phyloP scores from a whole-genome alignment of 1,284 basidiomycete genomes.

The Tilletiopsis washingtonensis region DNA sequence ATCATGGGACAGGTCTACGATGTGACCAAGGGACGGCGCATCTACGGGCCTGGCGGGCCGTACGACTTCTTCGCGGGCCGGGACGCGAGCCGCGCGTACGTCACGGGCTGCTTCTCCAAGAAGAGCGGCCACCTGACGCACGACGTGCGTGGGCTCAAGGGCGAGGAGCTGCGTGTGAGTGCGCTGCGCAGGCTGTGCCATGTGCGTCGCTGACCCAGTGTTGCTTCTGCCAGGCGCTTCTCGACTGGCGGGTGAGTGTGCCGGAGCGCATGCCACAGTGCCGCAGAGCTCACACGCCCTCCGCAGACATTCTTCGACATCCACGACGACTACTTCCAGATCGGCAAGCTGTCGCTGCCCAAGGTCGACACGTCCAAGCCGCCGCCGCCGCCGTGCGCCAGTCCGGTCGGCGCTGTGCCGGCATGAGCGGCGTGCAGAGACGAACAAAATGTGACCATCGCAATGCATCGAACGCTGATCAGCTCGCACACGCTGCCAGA shows the following conservation, averaged over 20 bases:
- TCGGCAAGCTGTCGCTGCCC: constrained; percentile 31
- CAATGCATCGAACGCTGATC: no score
- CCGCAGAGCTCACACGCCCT: neutral
- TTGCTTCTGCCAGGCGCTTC: constrained; percentile 15
- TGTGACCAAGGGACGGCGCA: constrained; percentile 63
- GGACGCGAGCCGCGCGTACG: constrained; percentile 42
- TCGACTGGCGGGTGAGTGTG: constrained; percentile 17
- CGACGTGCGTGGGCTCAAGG: constrained; percentile 38
- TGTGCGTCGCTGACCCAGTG: no score
- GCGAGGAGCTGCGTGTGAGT: constrained; percentile 26
- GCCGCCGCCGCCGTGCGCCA: constrained; percentile 25
- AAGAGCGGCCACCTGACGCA: constrained; percentile 34
- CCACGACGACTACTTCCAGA: constrained; percentile 31
- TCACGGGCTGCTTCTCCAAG: constrained; percentile 44
- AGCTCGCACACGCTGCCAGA: no score
- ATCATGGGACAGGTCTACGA: constrained; percentile 90
- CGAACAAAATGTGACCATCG: no score
- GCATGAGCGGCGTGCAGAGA: no score
- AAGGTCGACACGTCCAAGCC: constrained; percentile 23
- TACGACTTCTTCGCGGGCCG: constrained; percentile 42
- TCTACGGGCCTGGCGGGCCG: constrained; percentile 60
- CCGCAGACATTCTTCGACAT: constrained; percentile 28
- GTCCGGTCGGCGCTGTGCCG: no score
- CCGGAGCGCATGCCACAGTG: neutral
- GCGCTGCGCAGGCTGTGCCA: neutral